Conservation (phyloP, 1,284 basidiomycete genomes). For the Gomphus bonarii region DNA sequence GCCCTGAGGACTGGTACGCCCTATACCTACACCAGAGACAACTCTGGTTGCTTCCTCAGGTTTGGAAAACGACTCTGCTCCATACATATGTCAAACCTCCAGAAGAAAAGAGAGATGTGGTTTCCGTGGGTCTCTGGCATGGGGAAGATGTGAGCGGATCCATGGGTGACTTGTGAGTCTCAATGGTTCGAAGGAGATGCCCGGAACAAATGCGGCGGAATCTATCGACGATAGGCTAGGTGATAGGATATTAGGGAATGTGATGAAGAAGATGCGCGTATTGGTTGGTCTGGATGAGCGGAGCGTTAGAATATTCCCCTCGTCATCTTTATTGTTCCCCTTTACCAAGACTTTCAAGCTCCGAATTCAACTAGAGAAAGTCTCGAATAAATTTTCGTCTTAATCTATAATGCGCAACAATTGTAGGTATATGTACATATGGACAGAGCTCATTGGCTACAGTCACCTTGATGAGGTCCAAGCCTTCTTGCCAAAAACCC, state of each 20-base stretch:
- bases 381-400: too few relatives aligned
- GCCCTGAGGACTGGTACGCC: neutral
- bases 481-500: too few relatives aligned
- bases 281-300: too few relatives aligned
- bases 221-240: neutral
- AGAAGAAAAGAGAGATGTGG: neutral
- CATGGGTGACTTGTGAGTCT: neutral
- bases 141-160: neutral
- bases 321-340: too few relatives aligned
- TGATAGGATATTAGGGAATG: neutral
- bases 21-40: neutral
- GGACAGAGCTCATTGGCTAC: too few relatives aligned
- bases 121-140: neutral
- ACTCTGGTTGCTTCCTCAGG: neutral
- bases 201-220: neutral
- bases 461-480: too few relatives aligned
- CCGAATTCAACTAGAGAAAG: too few relatives aligned
- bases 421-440: too few relatives aligned
- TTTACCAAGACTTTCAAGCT: too few relatives aligned
- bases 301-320: too few relatives aligned
- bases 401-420: too few relatives aligned
- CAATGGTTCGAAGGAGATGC: neutral
- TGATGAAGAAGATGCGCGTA: neutral
- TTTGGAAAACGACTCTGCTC: neutral
- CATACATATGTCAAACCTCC: neutral